Base-by-base conservation (phyloP, 176 grass and related monocot species). In the Eremochloa ophiuroides region DNA sequence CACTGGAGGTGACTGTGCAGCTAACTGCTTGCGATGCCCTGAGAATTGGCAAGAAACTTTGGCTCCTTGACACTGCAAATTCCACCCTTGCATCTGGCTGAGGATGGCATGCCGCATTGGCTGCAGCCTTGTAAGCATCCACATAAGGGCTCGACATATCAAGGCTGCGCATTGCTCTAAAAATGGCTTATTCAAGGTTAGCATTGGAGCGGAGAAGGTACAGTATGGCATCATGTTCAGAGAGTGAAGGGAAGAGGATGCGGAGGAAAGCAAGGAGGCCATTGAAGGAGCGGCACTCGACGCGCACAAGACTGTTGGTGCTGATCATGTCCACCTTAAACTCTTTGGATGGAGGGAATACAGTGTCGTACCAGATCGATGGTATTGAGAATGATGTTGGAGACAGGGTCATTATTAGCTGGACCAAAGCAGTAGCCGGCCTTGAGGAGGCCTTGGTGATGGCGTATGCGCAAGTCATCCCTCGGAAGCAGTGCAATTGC, bases 321-420 rank as follows among this genome's bases (percentile, higher is more conserved):
- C 41, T 17, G 31, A 80, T 68, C 44, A 66, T 31, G 43, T 28
- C 63, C 44, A 53, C 22, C 46, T 80, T 44, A 4, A 50, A 27
- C n/a, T 66, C 14, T 56, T 26, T 7, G 48, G 1, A 17, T 33
- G 26, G 28, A 3, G 43, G 70, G 70, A 73, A 73, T 18, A 28
- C 43, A 7, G 44, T 50, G 42, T 68, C 62, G 8, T 68, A 80
- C 77, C 77, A 69, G 7, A 80, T 44, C n/a, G n/a, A n/a, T n/a
- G 26, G 62, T 68, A 65, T 80, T 67, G 77, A 77, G 37, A 4
- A 77, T 77, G 35, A 77, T 77, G 56, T 77, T 77, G 2, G n/a
- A 53, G 46, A 69, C 27, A 35, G 77, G 64, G 13, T 80, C 34
- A 17, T 55, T 35, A 26, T n/a, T n/a, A n/a, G 63, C 33, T 37